These are phyloP conservation scores for Grosmannia clavigera DNA, from an alignment of 2,329 filamentous ascomycete species.

Conservation along the genomic window DNA sequence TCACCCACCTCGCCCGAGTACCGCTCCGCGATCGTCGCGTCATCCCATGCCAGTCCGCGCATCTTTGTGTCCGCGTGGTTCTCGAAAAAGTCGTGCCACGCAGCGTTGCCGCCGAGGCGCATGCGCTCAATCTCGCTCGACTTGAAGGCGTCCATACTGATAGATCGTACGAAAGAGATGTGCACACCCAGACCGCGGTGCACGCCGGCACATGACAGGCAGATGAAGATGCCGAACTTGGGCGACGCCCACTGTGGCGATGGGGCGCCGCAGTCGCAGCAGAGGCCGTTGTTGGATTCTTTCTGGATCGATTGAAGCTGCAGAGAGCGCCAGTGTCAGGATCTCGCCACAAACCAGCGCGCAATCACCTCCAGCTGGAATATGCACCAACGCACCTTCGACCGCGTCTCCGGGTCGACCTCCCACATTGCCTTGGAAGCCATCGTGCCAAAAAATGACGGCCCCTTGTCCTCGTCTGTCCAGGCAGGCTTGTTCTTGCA, in stretches of 20 bases:
- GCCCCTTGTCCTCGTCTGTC: not conserved
- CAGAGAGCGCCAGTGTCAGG: not conserved
- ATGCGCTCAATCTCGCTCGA: constrained; percentile 83
- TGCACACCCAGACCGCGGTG: constrained; percentile 93
- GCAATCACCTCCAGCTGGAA: not conserved
- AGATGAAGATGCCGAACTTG: constrained; percentile 98
- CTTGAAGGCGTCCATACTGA: constrained; percentile 99
- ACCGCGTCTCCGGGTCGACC: constrained; percentile 92
- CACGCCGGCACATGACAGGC: constrained; percentile 85
- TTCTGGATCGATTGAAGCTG: constrained; percentile 88
- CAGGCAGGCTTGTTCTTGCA: not conserved
- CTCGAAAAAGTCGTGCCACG: constrained; percentile 82
- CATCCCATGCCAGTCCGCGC: constrained; percentile 63
- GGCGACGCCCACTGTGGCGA: constrained; percentile 97
- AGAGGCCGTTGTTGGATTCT: constrained; percentile 74
- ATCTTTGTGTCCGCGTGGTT: constrained; percentile 53
- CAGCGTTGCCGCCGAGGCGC: constrained; percentile 80
- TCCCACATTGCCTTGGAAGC: constrained; percentile 86
- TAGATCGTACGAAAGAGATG: constrained; percentile 94
- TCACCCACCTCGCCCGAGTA: constrained; percentile 86
- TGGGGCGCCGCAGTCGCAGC: constrained; percentile 90
- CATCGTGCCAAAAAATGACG: constrained; percentile 26
- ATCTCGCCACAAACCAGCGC: not conserved
- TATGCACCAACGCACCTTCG: constrained; percentile 52
- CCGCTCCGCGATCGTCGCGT: constrained; percentile 77